Conservation (phyloP, 2,329 filamentous ascomycete genomes). For the Magnaporthiopsis poae region DNA sequence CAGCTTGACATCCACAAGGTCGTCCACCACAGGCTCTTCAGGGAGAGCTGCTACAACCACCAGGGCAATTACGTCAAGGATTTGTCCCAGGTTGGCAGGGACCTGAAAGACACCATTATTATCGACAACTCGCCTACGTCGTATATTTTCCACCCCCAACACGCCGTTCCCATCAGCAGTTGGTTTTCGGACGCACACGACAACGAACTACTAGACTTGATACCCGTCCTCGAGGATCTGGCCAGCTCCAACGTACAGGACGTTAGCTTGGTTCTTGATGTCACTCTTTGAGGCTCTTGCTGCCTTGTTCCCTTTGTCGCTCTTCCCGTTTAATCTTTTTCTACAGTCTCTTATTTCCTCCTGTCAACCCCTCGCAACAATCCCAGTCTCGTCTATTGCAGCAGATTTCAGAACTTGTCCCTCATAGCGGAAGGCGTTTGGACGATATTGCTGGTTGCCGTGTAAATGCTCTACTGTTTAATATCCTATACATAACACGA, state of each 20-base stretch:
- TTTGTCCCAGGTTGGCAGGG: slow-evolving; percentile 88
- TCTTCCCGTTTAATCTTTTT: slow-evolving; percentile 20
- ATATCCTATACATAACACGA: slow-evolving; percentile 9
- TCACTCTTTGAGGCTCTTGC: slow-evolving; percentile 52
- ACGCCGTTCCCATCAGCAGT: slow-evolving; percentile 97
- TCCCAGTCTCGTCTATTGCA: slow-evolving; percentile 10
- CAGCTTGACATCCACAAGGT: slow-evolving; percentile 96
- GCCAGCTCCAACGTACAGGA: slow-evolving; percentile 81
- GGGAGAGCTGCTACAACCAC: slow-evolving; percentile 98
- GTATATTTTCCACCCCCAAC: slow-evolving; percentile 98
- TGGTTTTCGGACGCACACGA: slow-evolving; percentile 99
- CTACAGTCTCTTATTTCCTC: slow-evolving; percentile 15
- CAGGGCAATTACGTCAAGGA: slow-evolving; percentile 99
- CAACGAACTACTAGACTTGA: slow-evolving; percentile 93
- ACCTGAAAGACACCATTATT: slow-evolving; percentile 95
- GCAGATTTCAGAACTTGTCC: slow-evolving; percentile 18
- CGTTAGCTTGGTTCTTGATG: slow-evolving; percentile 94
- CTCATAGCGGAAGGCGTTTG: slow-evolving; percentile 17
- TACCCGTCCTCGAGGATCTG: slow-evolving; percentile 94
- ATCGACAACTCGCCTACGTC: slow-evolving; percentile 99
- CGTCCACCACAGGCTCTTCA: slow-evolving; percentile 89
- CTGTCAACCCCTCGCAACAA: neutral
- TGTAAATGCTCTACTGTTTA: slow-evolving; percentile 12
- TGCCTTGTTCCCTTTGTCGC: slow-evolving; percentile 17
- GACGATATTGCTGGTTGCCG: slow-evolving; percentile 9